phyloP scores from a whole-genome alignment of 495 filamentous ascomycete species.

The Umbilicaria muhlenbergii region DNA sequence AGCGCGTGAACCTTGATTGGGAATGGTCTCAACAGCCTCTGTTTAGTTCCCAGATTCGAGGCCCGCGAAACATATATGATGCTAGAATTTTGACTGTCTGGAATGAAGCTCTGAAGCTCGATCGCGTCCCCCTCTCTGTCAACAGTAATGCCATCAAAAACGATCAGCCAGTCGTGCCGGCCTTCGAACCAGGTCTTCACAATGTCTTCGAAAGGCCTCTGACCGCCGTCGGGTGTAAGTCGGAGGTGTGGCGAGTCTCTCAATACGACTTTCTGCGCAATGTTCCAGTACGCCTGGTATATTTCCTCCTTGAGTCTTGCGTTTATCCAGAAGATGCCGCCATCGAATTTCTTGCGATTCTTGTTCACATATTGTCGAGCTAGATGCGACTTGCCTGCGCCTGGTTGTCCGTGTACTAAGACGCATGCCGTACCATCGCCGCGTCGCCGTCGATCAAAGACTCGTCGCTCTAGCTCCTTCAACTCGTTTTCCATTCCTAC shows the following conservation, averaged over 20 bases:
- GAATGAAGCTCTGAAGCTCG: constrained; percentile 48
- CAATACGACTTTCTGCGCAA: constrained; percentile 38
- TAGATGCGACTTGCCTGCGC: constrained; percentile 69
- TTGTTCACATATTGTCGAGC: constrained; percentile 65
- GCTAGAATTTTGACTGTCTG: constrained; percentile 48
- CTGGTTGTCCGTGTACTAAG: constrained; percentile 57
- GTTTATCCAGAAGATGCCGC: constrained; percentile 69
- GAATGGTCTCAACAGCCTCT: constrained; percentile 58
- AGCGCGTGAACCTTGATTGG: constrained; percentile 48
- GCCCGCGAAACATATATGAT: constrained; percentile 69
- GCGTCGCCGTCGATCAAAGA: constrained; percentile 47
- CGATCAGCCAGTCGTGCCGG: constrained; percentile 56
- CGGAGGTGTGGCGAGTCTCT: constrained; percentile 26
- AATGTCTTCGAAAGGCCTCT: constrained; percentile 31
- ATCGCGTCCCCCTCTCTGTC: constrained; percentile 40
- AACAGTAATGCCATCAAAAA: constrained; percentile 62
- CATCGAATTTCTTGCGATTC: constrained; percentile 48
- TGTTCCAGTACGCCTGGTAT: constrained; percentile 57
- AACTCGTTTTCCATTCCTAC: constrained; percentile 60
- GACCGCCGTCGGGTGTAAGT: constrained; percentile 1
- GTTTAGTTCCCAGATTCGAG: constrained; percentile 46
- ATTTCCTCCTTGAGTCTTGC: constrained; percentile 48
- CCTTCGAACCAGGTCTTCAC: constrained; percentile 57
- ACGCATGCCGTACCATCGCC: constrained; percentile 50
- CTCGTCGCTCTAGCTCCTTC: constrained; percentile 46